Evolutionary conservation across 805 yeast genomes (phyloP), one percentile per base, ranked within the genome.

Genomic region (Candida easanensis): DNA sequence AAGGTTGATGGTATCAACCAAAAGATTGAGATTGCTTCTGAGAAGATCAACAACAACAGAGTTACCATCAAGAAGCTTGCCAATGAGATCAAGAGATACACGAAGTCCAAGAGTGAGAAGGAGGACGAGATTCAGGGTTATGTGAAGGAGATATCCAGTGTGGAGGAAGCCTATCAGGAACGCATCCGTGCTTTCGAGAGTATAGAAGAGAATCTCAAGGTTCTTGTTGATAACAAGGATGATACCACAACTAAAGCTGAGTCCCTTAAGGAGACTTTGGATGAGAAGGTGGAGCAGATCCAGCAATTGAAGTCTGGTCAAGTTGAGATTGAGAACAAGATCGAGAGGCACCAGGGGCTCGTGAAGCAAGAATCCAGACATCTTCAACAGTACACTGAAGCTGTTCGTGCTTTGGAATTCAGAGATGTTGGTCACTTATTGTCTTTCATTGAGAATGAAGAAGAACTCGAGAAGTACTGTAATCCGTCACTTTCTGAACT

Each of bases 1-100:
- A 84, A 80, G 56, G 96, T 93, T 8, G 89, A 81, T 53, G 84
- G 95, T 2, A 69, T 84, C 26, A 69, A 71, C 33, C 86, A 84
- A 53, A 76, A 79, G 54, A 74, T 85, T 22, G 86, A 81, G 41
- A 75, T 83, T 16, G 61, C 80, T 13, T 68, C 65, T 27, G 77
- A 77, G 34, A 80, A 79, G 53, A 70, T 80, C 13, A 71, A 82
- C 5, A 75, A 74, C 23, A 86, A 79, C 44, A 76, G 71, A 42
- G 63, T 81, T 44, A 67, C 79, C 25, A 60, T 75, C 30, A 74
- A 79, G 39, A 88, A 86, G 61, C 64, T 81, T 5, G 79, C 76
- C 51, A 84, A 77, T 56, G 89, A 84, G 41, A 60, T 80, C 27
- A 75, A 73, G 45, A 76, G 88, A 54, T 73, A 70, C 41, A 60